These are phyloP conservation scores for Capsicum pubescens DNA, from an alignment of 257 asterid species.

Conservation along the genomic window DNA sequence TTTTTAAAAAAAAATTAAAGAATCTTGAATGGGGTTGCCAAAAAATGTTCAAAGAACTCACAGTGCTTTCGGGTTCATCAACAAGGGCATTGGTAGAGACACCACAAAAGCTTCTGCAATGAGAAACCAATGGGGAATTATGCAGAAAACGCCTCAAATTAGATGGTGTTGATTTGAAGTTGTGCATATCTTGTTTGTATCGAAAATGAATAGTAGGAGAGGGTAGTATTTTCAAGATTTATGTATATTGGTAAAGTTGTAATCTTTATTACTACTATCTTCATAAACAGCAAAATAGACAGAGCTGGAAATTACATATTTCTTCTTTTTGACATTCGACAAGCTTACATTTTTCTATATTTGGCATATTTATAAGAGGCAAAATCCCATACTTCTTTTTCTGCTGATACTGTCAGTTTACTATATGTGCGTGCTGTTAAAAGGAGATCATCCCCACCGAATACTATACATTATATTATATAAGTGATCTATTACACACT, in stretches of 20 bases:
- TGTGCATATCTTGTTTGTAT: slow-evolving; percentile 41
- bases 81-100: slow-evolving; percentile 48
- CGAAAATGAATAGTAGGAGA: no score
- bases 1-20: neutral
- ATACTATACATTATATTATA: no score
- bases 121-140: slow-evolving; percentile 31
- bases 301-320: neutral
- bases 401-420: no score
- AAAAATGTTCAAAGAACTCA: slow-evolving; percentile 33
- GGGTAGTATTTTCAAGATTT: no score
- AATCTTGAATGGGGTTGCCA: neutral
- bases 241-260: neutral
- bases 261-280: neutral
- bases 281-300: neutral
- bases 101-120: slow-evolving; percentile 46
- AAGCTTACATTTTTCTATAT: neutral
- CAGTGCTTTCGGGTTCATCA: slow-evolving; percentile 55
- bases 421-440: no score
- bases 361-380: no score
- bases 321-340: no score
- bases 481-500: no score
- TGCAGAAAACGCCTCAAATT: slow-evolving; percentile 43
- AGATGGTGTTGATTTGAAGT: slow-evolving; percentile 39
- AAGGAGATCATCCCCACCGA: no score
- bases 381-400: no score